Conservation (phyloP, 2,329 filamentous ascomycete genomes). For the Drechslera avenae region DNA sequence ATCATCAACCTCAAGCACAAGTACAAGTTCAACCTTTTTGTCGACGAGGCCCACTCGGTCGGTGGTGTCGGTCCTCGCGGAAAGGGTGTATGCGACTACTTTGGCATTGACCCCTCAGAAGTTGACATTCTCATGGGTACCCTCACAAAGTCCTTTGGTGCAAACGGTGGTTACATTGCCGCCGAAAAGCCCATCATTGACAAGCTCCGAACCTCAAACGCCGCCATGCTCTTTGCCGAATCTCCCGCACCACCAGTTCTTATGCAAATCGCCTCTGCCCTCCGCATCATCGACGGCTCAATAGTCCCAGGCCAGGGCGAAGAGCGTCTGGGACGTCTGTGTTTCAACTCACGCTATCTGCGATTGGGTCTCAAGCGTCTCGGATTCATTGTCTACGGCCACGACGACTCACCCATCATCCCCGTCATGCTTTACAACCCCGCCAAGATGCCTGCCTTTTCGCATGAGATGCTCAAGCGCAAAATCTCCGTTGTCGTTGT, state of each 20-base stretch:
- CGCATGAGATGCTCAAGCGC: conserved; percentile 95
- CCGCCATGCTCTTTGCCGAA: conserved; percentile 85
- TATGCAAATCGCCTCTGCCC: conserved; percentile 84
- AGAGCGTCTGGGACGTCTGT: conserved; percentile 91
- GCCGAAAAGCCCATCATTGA: conserved; percentile 90
- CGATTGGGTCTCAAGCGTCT: conserved; percentile 95
- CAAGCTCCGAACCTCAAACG: conserved; percentile 84
- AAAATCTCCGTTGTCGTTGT: conserved; percentile 98
- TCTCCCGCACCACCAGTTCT: conserved; percentile 85
- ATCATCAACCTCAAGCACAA: conserved; percentile 85
- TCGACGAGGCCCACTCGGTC: conserved; percentile 96
- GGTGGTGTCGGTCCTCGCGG: conserved; percentile 88
- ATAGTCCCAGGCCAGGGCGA: conserved; percentile 88
- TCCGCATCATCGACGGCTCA: conserved; percentile 89
- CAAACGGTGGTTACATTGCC: conserved; percentile 94
- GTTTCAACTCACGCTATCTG: conserved; percentile 99
- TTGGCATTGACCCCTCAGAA: conserved; percentile 83
- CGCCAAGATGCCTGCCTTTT: conserved; percentile 98
- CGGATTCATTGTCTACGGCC: conserved; percentile 94
- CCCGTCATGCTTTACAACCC: conserved; percentile 94
- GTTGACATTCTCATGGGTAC: conserved; percentile 98
- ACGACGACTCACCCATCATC: conserved; percentile 97
- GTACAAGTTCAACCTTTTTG: conserved; percentile 96
- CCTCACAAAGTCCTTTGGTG: conserved; percentile 96
- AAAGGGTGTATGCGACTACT: conserved; percentile 96